Evolutionary conservation across 2,329 filamentous ascomycete genomes (phyloP).

Genomic region (Thelonectria discophora): DNA sequence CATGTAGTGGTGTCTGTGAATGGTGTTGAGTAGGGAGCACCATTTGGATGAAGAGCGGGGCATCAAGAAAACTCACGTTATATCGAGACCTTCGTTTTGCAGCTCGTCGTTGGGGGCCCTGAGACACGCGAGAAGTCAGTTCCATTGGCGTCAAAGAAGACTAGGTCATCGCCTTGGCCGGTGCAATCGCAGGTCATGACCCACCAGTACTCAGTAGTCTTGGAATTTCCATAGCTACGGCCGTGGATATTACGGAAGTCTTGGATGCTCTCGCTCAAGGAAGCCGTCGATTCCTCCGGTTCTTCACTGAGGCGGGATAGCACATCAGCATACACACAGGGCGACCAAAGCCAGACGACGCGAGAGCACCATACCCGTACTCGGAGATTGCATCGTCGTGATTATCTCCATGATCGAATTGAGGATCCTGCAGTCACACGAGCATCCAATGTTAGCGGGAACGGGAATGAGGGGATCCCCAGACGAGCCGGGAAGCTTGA

Average conservation of each 20-base stretch:
- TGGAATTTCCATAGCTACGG: slow-evolving; percentile 32
- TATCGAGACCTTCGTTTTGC: slow-evolving; percentile 32
- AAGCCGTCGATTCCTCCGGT: slow-evolving; percentile 28
- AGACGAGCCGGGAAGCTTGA: too few relatives aligned
- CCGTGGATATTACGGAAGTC: slow-evolving; percentile 33
- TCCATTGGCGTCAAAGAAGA: background rate
- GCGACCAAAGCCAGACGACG: background rate
- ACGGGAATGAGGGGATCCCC: background rate
- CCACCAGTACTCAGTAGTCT: slow-evolving; percentile 32
- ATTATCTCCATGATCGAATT: slow-evolving; percentile 24
- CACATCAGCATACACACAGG: slow-evolving; percentile 7
- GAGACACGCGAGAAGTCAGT: slow-evolving; percentile 12
- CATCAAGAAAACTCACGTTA: slow-evolving; percentile 28
- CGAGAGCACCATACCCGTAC: slow-evolving; percentile 17
- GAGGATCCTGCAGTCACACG: slow-evolving; percentile 22
- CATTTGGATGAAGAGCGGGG: background rate
- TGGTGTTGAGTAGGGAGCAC: background rate
- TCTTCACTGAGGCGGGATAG: slow-evolving; percentile 17
- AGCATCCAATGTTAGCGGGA: slow-evolving; percentile 16
- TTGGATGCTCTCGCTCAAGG: slow-evolving; percentile 32
- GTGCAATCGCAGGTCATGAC: slow-evolving; percentile 8
- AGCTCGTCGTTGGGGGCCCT: slow-evolving; percentile 29
- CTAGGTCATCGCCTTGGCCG: background rate
- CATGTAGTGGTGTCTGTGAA: slow-evolving; percentile 28
- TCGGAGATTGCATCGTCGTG: slow-evolving; percentile 23